Conservation (phyloP, 2,329 filamentous ascomycete genomes). For the Zymoseptoria crescenta region DNA sequence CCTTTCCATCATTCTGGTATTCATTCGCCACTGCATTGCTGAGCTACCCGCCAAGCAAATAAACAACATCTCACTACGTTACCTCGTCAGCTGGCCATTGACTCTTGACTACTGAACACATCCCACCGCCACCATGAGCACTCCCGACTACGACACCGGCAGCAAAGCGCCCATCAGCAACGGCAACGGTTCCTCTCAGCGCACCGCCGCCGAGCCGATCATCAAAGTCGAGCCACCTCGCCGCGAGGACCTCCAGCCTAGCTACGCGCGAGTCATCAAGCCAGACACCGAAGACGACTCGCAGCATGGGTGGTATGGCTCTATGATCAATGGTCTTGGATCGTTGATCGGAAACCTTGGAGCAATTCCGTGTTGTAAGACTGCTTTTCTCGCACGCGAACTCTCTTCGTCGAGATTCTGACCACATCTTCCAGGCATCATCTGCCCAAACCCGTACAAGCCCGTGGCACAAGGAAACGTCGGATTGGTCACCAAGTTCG, state of each 20-base stretch:
- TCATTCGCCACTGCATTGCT: background rate
- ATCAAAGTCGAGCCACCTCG: conserved; percentile 68
- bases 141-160: conserved; percentile 16
- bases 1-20: background rate
- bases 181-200: conserved; percentile 14
- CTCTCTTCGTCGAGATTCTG: conserved; percentile 6
- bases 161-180: conserved; percentile 33
- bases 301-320: conserved; percentile 66
- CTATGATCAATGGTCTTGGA: conserved; percentile 74
- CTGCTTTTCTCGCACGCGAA: background rate
- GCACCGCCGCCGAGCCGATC: conserved; percentile 23
- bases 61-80: background rate
- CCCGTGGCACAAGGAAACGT: conserved; percentile 82
- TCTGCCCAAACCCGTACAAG: conserved; percentile 68
- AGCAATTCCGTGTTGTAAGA: conserved; percentile 73
- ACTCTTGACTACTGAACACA: background rate
- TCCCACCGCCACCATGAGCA: conserved; percentile 11
- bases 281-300: conserved; percentile 56
- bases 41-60: background rate
- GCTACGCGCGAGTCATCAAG: conserved; percentile 54
- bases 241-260: conserved; percentile 75
- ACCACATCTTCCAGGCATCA: conserved; percentile 36
- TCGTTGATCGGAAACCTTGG: conserved; percentile 67
- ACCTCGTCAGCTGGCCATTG: background rate
- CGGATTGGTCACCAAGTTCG: conserved; percentile 91